These are phyloP conservation scores for Marchantia paleacea DNA, from an alignment of 225 moss, liverwort and hornwort genomes.

Conservation along the genomic window DNA sequence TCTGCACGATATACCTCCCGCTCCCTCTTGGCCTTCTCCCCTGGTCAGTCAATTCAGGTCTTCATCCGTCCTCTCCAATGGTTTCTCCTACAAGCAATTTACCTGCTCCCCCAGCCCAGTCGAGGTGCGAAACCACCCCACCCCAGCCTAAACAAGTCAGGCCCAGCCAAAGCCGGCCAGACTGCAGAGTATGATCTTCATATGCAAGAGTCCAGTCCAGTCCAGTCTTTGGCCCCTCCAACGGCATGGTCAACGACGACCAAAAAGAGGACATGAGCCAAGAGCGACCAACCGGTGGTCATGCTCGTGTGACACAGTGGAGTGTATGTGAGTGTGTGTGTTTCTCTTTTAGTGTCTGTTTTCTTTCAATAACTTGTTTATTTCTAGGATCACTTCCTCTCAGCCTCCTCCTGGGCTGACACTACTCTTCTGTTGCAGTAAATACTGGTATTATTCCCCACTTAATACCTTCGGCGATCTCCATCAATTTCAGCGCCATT, in stretches of 20 bases:
- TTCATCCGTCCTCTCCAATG: background rate
- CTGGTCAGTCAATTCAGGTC: background rate
- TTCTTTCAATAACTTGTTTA: too few relatives aligned
- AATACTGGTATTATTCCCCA: too few relatives aligned
- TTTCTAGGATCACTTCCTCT: too few relatives aligned
- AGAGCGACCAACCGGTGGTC: background rate
- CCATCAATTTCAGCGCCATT: too few relatives aligned
- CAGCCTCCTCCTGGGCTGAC: too few relatives aligned
- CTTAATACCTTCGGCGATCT: too few relatives aligned
- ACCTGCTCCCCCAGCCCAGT: background rate
- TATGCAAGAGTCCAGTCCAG: too few relatives aligned
- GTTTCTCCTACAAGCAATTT: background rate
- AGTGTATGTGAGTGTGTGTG: background rate
- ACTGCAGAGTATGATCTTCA: too few relatives aligned
- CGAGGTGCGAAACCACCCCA: background rate
- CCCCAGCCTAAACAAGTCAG: background rate
- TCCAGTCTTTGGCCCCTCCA: background rate
- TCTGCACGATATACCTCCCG: background rate
- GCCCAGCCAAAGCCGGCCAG: background rate
- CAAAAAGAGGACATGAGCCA: background rate
- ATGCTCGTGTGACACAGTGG: background rate
- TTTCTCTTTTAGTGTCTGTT: background rate
- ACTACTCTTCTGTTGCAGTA: too few relatives aligned
- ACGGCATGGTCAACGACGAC: slow-evolving; percentile 17
- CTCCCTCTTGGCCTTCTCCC: background rate